Base-by-base conservation (phyloP, 2,329 filamentous ascomycete genomes). In the Monosporascus cannonballus region DNA sequence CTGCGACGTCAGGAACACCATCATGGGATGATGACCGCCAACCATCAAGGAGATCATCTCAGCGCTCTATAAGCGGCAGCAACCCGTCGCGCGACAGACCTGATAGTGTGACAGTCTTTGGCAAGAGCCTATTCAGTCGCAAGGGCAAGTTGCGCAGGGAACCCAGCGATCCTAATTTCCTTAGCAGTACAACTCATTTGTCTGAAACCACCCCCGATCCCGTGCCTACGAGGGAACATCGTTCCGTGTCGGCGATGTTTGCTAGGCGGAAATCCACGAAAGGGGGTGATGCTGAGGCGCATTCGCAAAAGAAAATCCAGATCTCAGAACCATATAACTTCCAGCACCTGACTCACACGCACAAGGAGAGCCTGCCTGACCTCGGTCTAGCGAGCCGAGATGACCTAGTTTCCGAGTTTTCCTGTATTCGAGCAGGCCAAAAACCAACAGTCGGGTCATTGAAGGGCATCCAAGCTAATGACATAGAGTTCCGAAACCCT, bases 261-360 rank as follows among this genome's bases (percentile, higher is more conserved):
- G 67, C 73, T 44, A 73, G 80, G 49, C 74, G 80, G 51, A 78
- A 76, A 59, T 58, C 65, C 24, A 59, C 63, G 49, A 72, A 67
- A 50, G 63, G 64, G n/a, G 65, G 66, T 22, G 53, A 63, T 4
- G 62, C 62, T n/a, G 63, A 66, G 27, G 51, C 47, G 49, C 59
- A 49, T 59, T 65, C 63, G 15, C 64, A 65, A 50, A 77, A 67
- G 60, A 76, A 73, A 56, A 62, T 77, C 48, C 75, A 77, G 51
- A 86, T 86, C 51, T 86, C 83, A 1, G 77, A 73, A 1, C 83
- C 83, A 3, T 86, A 83, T 67, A 85, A 86, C 70, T 86, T 86
- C 55, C 82, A 85, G 62, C 83, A 86, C 65, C 73, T 86, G 36
- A 76, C 79, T 4, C 82, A 85, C 63, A 81, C 78, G 14, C 71